Evolutionary conservation across 345 rosid genomes (phyloP).

Genomic region (Linum lewisii): DNA sequence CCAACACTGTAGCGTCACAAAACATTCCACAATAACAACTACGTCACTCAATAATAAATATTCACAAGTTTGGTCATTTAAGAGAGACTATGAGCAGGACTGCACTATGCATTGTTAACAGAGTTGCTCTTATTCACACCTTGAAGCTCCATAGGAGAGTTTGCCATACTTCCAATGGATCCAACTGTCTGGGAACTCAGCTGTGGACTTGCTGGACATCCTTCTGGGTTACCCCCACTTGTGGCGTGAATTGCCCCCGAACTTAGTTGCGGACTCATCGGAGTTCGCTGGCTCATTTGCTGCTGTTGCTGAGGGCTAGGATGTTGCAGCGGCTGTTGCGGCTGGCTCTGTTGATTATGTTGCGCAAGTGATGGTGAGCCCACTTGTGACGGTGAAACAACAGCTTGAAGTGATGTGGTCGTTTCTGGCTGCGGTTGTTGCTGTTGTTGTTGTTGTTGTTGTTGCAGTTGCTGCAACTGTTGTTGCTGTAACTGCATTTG

Average conservation of each 20-base stretch:
- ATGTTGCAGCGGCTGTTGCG: constrained; percentile 52
- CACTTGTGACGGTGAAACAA: constrained; percentile 65
- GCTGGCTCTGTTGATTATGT: constrained; percentile 43
- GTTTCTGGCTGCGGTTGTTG: constrained; percentile 35
- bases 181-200: constrained; percentile 87
- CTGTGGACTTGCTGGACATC: constrained; percentile 92
- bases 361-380: constrained; percentile 64
- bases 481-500: constrained; percentile 17
- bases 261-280: constrained; percentile 84
- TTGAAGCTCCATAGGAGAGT: constrained; percentile 90
- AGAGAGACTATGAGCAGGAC: not conserved
- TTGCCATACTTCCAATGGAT: constrained; percentile 79
- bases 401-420: constrained; percentile 62
- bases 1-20: too few relatives aligned
- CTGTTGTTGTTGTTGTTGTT: constrained; percentile 22
- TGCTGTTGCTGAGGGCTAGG: constrained; percentile 91
- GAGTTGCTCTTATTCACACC: constrained; percentile 79
- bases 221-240: constrained; percentile 70
- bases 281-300: constrained; percentile 74
- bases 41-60: too few relatives aligned
- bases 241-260: constrained; percentile 68
- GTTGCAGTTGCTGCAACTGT: constrained; percentile 29
- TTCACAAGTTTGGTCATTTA: too few relatives aligned
- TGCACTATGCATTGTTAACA: constrained; percentile 20
- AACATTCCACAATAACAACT: too few relatives aligned